Evolutionary conservation across 441 rosid species (phyloP).

Genomic region (Iberis amara): DNA sequence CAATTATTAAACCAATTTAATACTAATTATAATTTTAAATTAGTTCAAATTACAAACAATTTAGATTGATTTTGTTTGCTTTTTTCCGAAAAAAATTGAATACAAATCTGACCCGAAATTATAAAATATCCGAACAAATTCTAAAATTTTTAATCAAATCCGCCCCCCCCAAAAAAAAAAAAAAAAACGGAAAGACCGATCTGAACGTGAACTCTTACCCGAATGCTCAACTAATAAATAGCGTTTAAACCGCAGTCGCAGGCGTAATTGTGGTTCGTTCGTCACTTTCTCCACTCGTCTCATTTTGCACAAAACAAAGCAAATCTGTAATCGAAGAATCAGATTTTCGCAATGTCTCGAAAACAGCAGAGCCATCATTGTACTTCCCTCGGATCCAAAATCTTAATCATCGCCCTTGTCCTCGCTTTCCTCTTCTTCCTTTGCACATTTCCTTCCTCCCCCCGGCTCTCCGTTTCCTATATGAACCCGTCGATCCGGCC

Average conservation of each 20-base stretch:
- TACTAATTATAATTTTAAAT: too few species aligned
- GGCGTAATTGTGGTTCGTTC: background rate
- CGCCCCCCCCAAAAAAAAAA: too few species aligned
- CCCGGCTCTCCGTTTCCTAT: constrained; percentile 8
- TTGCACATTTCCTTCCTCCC: constrained; percentile 22
- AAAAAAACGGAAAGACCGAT: too few species aligned
- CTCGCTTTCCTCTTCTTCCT: constrained; percentile 22
- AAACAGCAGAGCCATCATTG: constrained; percentile 1
- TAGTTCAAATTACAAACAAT: too few species aligned
- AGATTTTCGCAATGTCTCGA: constrained; percentile 30
- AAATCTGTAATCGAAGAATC: constrained; percentile 11
- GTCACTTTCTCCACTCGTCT: constrained; percentile 18
- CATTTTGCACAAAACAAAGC: background rate
- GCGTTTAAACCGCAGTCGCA: constrained; percentile 4
- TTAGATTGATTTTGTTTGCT: too few species aligned
- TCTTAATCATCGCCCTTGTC: constrained; percentile 39
- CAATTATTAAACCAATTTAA: too few species aligned
- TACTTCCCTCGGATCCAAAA: constrained; percentile 36
- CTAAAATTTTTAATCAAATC: too few species aligned
- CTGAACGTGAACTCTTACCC: too few species aligned
- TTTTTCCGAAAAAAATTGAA: too few species aligned
- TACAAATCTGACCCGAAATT: too few species aligned
- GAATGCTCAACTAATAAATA: too few species aligned
- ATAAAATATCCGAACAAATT: too few species aligned
- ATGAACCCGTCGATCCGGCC: constrained; percentile 26